Evolutionary conservation across 139 green algal species (phyloP).

Genomic region (Gonium pectorale): DNA sequence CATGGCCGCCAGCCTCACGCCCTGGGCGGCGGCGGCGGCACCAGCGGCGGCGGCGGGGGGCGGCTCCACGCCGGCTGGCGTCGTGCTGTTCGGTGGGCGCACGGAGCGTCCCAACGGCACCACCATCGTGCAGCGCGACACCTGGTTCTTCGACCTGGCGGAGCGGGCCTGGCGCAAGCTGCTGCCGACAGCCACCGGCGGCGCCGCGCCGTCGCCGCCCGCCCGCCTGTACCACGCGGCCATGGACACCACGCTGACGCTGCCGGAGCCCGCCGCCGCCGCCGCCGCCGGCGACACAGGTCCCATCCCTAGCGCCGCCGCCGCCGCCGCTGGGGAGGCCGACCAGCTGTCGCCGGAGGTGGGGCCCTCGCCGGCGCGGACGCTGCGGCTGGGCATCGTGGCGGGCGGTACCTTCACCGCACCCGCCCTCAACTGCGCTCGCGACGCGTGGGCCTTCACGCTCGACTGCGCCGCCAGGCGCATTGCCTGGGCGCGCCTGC

Average conservation of each 20-base stretch:
- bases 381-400: constrained; percentile 34
- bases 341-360: not conserved
- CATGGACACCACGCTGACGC: not conserved
- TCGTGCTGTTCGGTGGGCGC: constrained; percentile 41
- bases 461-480: constrained; percentile 35
- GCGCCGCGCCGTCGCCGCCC: not conserved
- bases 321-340: not conserved
- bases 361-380: not conserved
- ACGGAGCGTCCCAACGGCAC: not conserved
- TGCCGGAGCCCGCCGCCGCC: not conserved
- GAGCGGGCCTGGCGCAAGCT: constrained; percentile 10
- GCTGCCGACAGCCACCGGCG: not conserved
- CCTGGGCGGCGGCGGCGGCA: not conserved
- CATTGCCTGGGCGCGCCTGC: constrained; percentile 46
- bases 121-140: not conserved
- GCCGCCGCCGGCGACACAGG: too few relatives aligned
- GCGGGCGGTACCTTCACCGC: constrained; percentile 45
- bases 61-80: too few relatives aligned
- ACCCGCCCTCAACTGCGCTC: constrained; percentile 43
- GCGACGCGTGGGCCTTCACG: constrained; percentile 45
- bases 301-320: not conserved
- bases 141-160: constrained; percentile 48
- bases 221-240: constrained; percentile 25
- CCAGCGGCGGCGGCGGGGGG: too few relatives aligned
- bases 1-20: not conserved